Evolutionary conservation across 2,329 filamentous ascomycete genomes (phyloP), one percentile per base, ranked within the genome.

Genomic region (Penicillium psychrosexuale): DNA sequence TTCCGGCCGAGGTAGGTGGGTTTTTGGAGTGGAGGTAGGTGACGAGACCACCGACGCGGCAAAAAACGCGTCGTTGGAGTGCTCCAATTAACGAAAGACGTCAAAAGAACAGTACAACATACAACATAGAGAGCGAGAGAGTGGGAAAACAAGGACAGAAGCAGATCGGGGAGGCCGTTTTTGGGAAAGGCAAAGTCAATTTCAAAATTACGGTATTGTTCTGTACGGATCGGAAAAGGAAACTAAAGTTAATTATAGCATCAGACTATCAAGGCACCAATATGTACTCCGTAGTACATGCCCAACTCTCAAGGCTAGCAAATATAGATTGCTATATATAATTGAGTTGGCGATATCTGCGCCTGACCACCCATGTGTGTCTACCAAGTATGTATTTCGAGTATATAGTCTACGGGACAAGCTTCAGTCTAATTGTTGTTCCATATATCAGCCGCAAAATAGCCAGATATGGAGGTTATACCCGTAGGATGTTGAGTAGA

Each of bases 1-100:
- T 38, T 38, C 37, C 11, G 30, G 30, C 30, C 30, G 43, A 24
- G 12, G 22, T 33, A 24, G 44, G 39, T 51, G 39, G 39, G 7
- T 30, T 51, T 34, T 44, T 45, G 13, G 34, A 19, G 49, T 47
- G 49, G 49, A 47, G 43, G 42, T 28, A 28, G 31, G 33, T 47
- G 50, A 47, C 50, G 50, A 52, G 43, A 36, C 6, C 6, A 37
- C 6, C 7, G 42, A 52, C 49, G 49, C 27, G 49, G 49, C 40
- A 24, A 33, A 51, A 5, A 46, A 40, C 28, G 43, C 34, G 43
- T 52, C 12, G 22, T 24, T 24, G 22, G 8, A n/a, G 24, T 11
- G 30, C 42, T 27, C 19, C 3, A 22, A 34, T 13, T 13, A 34
- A 8, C 12, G 37, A 39, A 37, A 37, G 34, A 31, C 37, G 17